phyloP scores from a whole-genome alignment of 768 basidiomycete genomes.

The Pholiota conissans region DNA sequence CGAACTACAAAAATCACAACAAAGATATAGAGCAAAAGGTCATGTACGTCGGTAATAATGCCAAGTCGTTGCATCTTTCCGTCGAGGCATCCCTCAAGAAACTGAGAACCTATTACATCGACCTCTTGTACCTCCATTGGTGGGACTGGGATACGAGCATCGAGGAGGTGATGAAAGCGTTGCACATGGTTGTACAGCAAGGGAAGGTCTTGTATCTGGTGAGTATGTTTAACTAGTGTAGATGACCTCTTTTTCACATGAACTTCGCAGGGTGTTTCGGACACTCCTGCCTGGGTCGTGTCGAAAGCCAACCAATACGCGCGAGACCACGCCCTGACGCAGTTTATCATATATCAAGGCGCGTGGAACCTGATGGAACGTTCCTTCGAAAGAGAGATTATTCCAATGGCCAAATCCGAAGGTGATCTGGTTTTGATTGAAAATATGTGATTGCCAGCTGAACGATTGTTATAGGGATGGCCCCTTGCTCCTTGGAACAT shows the following conservation, averaged over 20 bases:
- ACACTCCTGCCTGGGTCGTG: constrained; percentile 50
- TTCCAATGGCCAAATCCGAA: constrained; percentile 42
- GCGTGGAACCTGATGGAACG: constrained; percentile 40
- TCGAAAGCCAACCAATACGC: constrained; percentile 50
- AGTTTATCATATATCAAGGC: constrained; percentile 55
- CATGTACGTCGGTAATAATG: constrained; percentile 40
- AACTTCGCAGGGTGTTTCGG: constrained; percentile 31
- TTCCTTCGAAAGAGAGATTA: constrained; percentile 52
- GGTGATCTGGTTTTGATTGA: too few relatives aligned
- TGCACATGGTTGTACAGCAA: constrained; percentile 49
- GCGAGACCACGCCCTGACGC: constrained; percentile 44
- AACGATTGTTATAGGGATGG: too few relatives aligned
- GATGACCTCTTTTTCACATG: not conserved
- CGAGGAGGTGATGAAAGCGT: constrained; percentile 55
- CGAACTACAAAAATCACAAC: too few relatives aligned
- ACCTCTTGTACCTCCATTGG: constrained; percentile 46
- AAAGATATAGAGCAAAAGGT: too few relatives aligned
- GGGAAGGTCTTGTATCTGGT: constrained; percentile 56
- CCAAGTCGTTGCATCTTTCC: constrained; percentile 35
- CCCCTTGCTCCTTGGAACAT: constrained; percentile 33
- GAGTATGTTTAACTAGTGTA: not conserved
- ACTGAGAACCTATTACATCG: constrained; percentile 45
- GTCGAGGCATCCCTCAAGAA: constrained; percentile 44
- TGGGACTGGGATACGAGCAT: constrained; percentile 55
- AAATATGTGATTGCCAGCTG: too few relatives aligned